Evolutionary conservation across 2,329 filamentous ascomycete genomes (phyloP).

Genomic region (Alternaria longipes): DNA sequence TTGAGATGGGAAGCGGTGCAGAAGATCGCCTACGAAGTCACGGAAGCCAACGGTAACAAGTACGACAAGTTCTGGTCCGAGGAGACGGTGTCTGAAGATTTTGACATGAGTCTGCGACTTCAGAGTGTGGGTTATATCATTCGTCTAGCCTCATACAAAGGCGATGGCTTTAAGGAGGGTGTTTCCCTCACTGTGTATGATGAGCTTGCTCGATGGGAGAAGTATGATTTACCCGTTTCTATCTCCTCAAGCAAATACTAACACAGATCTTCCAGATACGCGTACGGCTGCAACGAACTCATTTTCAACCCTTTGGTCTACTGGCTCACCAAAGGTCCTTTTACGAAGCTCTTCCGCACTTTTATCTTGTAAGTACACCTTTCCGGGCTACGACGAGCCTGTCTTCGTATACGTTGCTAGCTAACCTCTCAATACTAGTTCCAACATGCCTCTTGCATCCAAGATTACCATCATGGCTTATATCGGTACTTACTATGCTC

Average conservation of each 20-base stretch:
- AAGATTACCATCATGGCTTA: conserved; percentile 78
- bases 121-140: conserved; percentile 74
- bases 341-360: conserved; percentile 70
- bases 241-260: neutral
- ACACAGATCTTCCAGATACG: conserved; percentile 52
- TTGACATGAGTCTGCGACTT: conserved; percentile 76
- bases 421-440: conserved; percentile 32
- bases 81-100: conserved; percentile 78
- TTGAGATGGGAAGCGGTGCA: conserved; percentile 74
- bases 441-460: conserved; percentile 69
- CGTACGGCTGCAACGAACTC: conserved; percentile 75
- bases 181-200: conserved; percentile 78
- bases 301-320: conserved; percentile 72
- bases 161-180: conserved; percentile 76
- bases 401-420: neutral
- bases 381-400: neutral
- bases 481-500: conserved; percentile 76
- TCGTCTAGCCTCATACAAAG: conserved; percentile 73
- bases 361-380: conserved; percentile 58
- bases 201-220: conserved; percentile 76
- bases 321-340: conserved; percentile 70
- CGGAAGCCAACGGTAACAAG: conserved; percentile 53
- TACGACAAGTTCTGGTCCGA: conserved; percentile 78
- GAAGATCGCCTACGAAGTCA: conserved; percentile 56
- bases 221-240: conserved; percentile 45